Conservation (phyloP, 2,329 filamentous ascomycete genomes). For the Blastomyces gilchristii region DNA sequence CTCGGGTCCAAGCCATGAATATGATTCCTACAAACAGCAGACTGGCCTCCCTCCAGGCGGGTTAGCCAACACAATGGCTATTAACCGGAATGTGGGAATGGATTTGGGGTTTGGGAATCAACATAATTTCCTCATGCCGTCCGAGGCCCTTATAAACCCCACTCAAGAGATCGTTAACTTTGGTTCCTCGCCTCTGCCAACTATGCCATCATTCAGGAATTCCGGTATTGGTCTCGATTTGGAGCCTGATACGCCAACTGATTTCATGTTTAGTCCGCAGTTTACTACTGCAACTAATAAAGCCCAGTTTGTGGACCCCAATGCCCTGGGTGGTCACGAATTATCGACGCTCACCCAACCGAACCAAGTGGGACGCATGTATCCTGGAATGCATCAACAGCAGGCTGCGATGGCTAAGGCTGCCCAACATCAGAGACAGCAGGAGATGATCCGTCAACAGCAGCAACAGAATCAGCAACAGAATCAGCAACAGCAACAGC, state of each 20-base stretch:
- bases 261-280: constrained; percentile 3
- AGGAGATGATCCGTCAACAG: constrained; percentile 50
- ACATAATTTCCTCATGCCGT: constrained; percentile 50
- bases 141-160: constrained; percentile 25
- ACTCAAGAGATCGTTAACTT: not conserved
- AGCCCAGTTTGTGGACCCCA: constrained; percentile 61
- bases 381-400: constrained; percentile 88
- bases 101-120: constrained; percentile 59
- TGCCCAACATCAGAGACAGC: constrained; percentile 55
- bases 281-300: constrained; percentile 17
- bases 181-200: constrained; percentile 18
- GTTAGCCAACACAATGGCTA: constrained; percentile 65
- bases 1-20: constrained; percentile 82
- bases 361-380: constrained; percentile 61
- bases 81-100: constrained; percentile 59
- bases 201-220: not conserved
- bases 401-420: constrained; percentile 69
- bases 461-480: constrained; percentile 24
- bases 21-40: constrained; percentile 90
- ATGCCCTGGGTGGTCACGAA: constrained; percentile 56
- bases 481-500: constrained; percentile 46
- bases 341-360: constrained; percentile 42
- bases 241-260: constrained; percentile 1
- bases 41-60: constrained; percentile 84
- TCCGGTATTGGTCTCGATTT: not conserved